phyloP scores from a whole-genome alignment of 345 rosid genomes.

The Citrus mangshanensis region DNA sequence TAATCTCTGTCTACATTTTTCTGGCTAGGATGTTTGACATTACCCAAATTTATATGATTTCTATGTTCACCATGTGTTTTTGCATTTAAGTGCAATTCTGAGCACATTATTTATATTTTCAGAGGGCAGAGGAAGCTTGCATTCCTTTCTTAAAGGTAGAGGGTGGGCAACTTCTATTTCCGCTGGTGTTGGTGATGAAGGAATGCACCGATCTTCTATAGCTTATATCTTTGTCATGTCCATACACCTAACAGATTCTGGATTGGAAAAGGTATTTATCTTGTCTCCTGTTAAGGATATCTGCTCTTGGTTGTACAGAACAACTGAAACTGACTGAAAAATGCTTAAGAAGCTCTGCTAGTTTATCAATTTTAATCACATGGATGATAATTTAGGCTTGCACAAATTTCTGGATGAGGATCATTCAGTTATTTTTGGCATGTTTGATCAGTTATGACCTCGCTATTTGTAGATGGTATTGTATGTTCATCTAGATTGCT shows the following conservation, averaged over 20 bases:
- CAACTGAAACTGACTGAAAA: not conserved
- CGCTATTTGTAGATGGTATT: not conserved
- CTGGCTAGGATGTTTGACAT: not conserved
- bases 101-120: slow-evolving; percentile 25
- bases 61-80: slow-evolving; percentile 6
- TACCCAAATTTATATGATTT: not conserved
- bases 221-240: slow-evolving; percentile 88
- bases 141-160: slow-evolving; percentile 68
- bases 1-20: not conserved
- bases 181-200: slow-evolving; percentile 95
- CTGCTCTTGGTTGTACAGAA: not conserved
- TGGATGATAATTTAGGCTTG: not conserved
- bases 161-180: slow-evolving; percentile 89
- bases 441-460: not conserved
- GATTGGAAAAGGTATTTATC: slow-evolving; percentile 71
- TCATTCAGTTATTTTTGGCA: not conserved
- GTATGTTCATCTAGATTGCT: not conserved
- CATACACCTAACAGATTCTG: slow-evolving; percentile 83
- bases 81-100: slow-evolving; percentile 3
- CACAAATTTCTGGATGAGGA: not conserved
- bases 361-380: not conserved
- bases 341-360: not conserved
- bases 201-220: slow-evolving; percentile 79
- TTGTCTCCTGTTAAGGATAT: not conserved
- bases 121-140: slow-evolving; percentile 99